Conservation (phyloP, 768 basidiomycete species). For the Psilocybe subaeruginosa region DNA sequence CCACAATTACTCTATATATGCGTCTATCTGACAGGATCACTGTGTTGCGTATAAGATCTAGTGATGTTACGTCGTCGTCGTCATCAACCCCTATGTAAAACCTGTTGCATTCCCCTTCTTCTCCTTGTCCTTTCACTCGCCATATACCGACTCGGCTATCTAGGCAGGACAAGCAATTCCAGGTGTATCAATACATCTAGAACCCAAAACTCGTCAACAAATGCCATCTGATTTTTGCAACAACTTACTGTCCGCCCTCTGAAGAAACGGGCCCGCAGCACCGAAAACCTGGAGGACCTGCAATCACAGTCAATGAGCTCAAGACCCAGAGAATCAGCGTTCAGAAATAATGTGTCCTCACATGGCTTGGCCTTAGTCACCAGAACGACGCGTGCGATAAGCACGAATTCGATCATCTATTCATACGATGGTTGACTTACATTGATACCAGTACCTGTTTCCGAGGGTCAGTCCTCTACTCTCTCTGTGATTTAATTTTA, state of each 20-base stretch:
- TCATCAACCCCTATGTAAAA: not conserved
- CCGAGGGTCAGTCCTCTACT: not conserved
- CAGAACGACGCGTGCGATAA: not conserved
- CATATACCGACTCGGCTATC: too few relatives aligned
- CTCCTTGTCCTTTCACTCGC: not conserved
- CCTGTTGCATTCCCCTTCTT: not conserved
- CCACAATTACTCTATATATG: too few relatives aligned
- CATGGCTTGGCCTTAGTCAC: not conserved
- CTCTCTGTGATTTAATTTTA: not conserved
- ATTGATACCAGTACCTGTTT: not conserved
- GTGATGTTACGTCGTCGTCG: too few relatives aligned
- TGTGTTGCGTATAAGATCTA: too few relatives aligned
- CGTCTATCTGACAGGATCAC: too few relatives aligned
- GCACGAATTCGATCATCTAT: not conserved
- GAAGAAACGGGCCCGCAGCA: slow-evolving; percentile 3
- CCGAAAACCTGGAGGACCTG: not conserved
- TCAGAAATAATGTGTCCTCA: not conserved
- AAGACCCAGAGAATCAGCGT: not conserved
- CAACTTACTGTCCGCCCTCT: slow-evolving; percentile 2
- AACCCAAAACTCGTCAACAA: not conserved
- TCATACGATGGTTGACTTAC: not conserved
- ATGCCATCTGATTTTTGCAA: not conserved
- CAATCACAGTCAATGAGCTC: not conserved
- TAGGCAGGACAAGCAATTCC: not conserved
- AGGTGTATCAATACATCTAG: not conserved